Percentiles rank a stretch among this genome's conserved stretches.
These are phyloP conservation scores for Amauroascus verrucosus DNA, from an alignment of 2,329 filamentous ascomycete genomes.

Conservation along the genomic window DNA sequence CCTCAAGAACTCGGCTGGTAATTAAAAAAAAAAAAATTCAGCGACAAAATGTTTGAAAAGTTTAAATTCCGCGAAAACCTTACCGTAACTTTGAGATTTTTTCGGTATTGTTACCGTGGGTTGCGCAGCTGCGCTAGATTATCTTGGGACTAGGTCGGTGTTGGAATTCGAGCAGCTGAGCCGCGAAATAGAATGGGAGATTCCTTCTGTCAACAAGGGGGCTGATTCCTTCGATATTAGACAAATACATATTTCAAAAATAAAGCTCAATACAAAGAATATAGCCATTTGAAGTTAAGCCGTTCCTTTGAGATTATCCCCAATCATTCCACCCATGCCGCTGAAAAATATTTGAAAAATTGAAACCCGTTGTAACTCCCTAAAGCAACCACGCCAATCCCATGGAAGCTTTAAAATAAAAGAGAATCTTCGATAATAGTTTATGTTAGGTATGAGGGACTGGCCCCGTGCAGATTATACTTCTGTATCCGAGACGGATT, in stretches of 20 bases:
- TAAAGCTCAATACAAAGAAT: neutral
- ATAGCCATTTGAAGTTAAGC: neutral
- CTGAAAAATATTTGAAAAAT: neutral
- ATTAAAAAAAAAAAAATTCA: conserved; percentile 8
- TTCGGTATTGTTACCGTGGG: conserved; percentile 9
- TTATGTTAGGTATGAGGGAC: no score
- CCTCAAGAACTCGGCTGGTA: neutral
- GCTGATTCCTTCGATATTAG: neutral
- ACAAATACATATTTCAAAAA: neutral
- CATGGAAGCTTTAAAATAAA: neutral
- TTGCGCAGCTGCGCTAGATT: neutral
- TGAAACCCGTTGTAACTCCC: neutral
- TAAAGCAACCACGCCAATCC: neutral
- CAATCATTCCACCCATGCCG: conserved; percentile 5
- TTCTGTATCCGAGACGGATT: no score
- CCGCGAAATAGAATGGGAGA: no score
- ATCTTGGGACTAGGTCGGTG: neutral
- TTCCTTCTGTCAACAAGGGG: no score
- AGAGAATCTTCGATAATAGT: no score
- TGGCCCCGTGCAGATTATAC: no score
- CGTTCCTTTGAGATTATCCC: neutral
- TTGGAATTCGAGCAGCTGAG: neutral
- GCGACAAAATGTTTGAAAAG: conserved; percentile 7
- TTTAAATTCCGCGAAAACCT: conserved; percentile 7
- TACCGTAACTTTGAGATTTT: conserved; percentile 8